Conservation (phyloP, 345 rosid genomes). For the Citrus unshiu region DNA sequence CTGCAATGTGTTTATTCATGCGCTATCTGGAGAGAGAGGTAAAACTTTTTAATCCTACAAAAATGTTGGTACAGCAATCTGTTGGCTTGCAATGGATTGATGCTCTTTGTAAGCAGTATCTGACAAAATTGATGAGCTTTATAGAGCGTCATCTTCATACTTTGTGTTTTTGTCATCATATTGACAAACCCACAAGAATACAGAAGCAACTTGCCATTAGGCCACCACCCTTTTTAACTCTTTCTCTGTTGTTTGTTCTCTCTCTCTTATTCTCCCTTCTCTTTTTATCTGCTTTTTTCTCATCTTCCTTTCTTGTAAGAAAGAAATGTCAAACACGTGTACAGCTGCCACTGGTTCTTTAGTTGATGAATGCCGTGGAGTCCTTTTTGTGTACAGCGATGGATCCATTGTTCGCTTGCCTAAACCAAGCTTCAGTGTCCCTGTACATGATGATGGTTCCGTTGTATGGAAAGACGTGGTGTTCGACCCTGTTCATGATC, state of each 20-base stretch:
- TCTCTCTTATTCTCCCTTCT: background rate
- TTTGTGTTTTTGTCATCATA: background rate
- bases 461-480: conserved; percentile 51
- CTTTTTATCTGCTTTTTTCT: background rate
- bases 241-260: conserved; percentile 2
- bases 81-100: background rate
- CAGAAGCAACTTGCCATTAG: background rate
- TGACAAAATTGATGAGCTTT: background rate
- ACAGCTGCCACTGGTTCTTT: conserved; percentile 13
- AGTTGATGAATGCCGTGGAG: conserved; percentile 63
- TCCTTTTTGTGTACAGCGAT: conserved; percentile 53
- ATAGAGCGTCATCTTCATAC: background rate
- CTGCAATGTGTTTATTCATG: background rate
- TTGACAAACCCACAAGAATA: background rate
- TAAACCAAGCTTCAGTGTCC: conserved; percentile 45
- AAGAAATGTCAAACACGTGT: conserved; percentile 12
- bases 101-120: background rate
- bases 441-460: conserved; percentile 50
- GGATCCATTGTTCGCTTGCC: conserved; percentile 59
- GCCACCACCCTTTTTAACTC: conserved; percentile 8
- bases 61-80: background rate
- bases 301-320: background rate
- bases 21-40: background rate
- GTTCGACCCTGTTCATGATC: conserved; percentile 34
- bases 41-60: background rate